phyloP scores from a whole-genome alignment of 2,329 filamentous ascomycete species.

The Diaporthe citrichinensis region DNA sequence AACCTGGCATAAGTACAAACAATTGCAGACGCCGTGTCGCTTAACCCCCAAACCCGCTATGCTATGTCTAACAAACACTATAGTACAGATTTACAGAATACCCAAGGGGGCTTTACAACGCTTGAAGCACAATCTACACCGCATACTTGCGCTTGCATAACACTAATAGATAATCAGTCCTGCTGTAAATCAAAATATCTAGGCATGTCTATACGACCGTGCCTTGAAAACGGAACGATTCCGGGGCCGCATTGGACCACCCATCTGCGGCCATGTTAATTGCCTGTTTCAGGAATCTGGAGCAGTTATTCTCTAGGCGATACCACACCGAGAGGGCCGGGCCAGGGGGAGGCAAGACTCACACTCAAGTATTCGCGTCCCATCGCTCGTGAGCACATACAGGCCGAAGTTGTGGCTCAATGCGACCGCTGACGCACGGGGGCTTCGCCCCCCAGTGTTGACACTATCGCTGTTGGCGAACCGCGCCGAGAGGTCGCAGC shows the following conservation, averaged over 20 bases:
- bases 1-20: no score
- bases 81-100: neutral
- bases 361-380: slow-evolving; percentile 1
- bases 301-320: rapidly evolving
- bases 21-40: no score
- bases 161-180: no score
- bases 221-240: neutral
- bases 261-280: neutral
- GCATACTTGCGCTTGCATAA: neutral
- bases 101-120: neutral
- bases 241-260: neutral
- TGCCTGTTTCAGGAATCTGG: neutral
- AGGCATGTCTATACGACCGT: neutral
- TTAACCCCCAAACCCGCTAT: no score
- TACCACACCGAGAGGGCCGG: neutral
- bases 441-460: neutral
- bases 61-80: no score
- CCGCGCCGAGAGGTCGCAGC: neutral
- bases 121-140: neutral
- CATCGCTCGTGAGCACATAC: neutral
- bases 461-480: neutral
- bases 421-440: neutral
- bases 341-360: neutral
- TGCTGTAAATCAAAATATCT: neutral
- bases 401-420: slow-evolving; percentile 2